Evolutionary conservation across 2,329 filamentous ascomycete genomes (phyloP), one percentile per base, ranked within the genome.

Genomic region (Calycina herbarum): DNA sequence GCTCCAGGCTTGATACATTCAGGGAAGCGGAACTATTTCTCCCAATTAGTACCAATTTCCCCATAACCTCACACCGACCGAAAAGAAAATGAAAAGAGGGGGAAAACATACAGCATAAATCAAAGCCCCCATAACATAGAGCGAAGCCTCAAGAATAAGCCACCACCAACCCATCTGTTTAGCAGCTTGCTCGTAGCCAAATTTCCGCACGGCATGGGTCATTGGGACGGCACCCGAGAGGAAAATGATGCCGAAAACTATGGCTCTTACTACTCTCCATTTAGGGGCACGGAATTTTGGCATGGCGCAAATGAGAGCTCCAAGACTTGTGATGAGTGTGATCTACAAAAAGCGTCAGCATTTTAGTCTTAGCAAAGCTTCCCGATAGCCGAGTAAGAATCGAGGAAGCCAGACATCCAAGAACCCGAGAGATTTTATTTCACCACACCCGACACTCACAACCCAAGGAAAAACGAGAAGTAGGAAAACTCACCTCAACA

Each of bases 1-100:
- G 64, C 73, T 2, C 79, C 80, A 1, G 80, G 81, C 20, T 69
- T 75, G 59, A 77, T 70, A 33, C 74, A 75, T 70, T 83, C 81
- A 1, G 81, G 81, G 59, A 82, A 78, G 57, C 78, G 74, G 8
- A 74, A 77, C 80, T 81, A 61, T n/a, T 33, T 51, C 29, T 20
- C 15, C 24, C 20, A 20, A 31, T 33, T 40, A 61, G 42, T 31
- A 29, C 7, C 4, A 4, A 51, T 24, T 61, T 17, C 10, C 24
- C 40, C 4, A 29, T 35, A 29, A 4, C 27, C 17, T 57, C 20
- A 20, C 6, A 20, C 7, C 27, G 27, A 29, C 27, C 27, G 27
- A 29, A 29, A 29, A 29, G 27, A 29, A 3, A 4, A 29, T 20
- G 20, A 29, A 29, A 29, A 29, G 27, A 29, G 27, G 7, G 48